Evolutionary conservation across 2,329 filamentous ascomycete genomes (phyloP).

Genomic region (Escovopsis weberi): DNA sequence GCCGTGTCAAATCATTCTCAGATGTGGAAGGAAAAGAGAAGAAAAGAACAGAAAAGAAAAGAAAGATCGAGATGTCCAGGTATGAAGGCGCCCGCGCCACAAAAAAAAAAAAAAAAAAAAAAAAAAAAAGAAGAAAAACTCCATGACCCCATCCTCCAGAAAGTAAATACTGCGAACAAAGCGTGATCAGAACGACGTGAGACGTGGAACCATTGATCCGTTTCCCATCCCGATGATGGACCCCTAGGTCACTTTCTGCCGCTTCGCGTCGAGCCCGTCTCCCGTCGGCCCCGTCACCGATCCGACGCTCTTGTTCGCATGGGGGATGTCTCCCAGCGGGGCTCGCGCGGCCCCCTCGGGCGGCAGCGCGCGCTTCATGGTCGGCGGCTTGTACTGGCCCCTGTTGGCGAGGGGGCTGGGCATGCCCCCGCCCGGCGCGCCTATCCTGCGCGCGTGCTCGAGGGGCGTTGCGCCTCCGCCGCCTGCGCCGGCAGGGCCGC

Average conservation of each 20-base stretch:
- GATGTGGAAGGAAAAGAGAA: too few species aligned
- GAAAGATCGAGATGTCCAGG: too few species aligned
- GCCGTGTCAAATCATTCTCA: too few species aligned
- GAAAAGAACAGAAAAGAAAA: too few species aligned
- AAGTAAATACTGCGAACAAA: too few species aligned
- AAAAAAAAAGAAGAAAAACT: too few species aligned
- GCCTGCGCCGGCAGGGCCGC: slow-evolving; percentile 18
- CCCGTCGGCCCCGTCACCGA: slow-evolving; percentile 9
- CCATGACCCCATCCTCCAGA: too few species aligned
- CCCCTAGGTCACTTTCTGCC: slow-evolving; percentile 30
- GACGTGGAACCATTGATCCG: too few species aligned
- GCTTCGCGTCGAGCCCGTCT: slow-evolving; percentile 31
- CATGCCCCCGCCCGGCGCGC: slow-evolving; percentile 33
- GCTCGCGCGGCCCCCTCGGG: slow-evolving; percentile 21
- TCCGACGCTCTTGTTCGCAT: slow-evolving; percentile 13
- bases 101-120: too few species aligned
- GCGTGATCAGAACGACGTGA: too few species aligned
- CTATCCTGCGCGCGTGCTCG: slow-evolving; percentile 41
- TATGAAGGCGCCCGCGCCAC: too few species aligned
- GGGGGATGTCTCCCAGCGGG: slow-evolving; percentile 38
- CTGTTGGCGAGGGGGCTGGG: slow-evolving; percentile 45
- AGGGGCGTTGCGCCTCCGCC: slow-evolving; percentile 38
- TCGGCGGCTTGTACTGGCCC: slow-evolving; percentile 43
- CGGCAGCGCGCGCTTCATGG: slow-evolving; percentile 37
- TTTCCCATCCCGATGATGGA: too few species aligned